Evolutionary conservation across 208 protist species (phyloP).

Genomic region (Crithidia mellificae): DNA sequence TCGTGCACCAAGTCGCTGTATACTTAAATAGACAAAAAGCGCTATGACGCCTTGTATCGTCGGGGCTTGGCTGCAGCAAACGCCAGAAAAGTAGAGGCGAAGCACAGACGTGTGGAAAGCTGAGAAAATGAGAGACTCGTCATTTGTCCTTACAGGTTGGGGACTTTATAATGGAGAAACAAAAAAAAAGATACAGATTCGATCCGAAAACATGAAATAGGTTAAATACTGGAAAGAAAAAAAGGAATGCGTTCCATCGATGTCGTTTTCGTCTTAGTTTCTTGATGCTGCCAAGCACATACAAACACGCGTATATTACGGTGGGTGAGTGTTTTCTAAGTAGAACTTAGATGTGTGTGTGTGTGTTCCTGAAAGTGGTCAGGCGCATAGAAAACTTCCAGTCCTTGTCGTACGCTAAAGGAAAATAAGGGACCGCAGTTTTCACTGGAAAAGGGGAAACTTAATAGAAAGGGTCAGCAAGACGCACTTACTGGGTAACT

Average conservation of each 20-base stretch:
- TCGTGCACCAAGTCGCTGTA: neutral
- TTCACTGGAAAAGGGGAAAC: neutral
- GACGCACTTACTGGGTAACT: neutral
- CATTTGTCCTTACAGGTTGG: conserved; percentile 9
- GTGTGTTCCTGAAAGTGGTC: neutral
- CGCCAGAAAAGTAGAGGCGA: conserved; percentile 10
- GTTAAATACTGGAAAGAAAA: conserved; percentile 8
- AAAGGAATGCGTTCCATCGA: conserved; percentile 15
- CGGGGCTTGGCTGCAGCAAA: neutral
- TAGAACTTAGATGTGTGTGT: neutral
- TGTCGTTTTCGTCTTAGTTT: conserved; percentile 8
- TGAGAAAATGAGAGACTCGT: neutral
- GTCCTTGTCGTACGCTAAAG: neutral
- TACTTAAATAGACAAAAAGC: neutral
- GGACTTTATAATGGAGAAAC: conserved; percentile 23
- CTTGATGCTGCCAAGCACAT: neutral
- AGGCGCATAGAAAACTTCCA: neutral
- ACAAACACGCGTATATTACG: neutral
- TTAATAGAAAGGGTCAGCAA: too few relatives aligned
- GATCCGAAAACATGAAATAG: conserved; percentile 12
- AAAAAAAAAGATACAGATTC: conserved; percentile 17
- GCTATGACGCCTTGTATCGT: neutral
- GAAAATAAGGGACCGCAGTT: neutral
- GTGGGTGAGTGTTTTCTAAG: neutral
- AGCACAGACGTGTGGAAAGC: neutral